Evolutionary conservation across 805 yeast species (phyloP).

Genomic region (Ogataea minuta): DNA sequence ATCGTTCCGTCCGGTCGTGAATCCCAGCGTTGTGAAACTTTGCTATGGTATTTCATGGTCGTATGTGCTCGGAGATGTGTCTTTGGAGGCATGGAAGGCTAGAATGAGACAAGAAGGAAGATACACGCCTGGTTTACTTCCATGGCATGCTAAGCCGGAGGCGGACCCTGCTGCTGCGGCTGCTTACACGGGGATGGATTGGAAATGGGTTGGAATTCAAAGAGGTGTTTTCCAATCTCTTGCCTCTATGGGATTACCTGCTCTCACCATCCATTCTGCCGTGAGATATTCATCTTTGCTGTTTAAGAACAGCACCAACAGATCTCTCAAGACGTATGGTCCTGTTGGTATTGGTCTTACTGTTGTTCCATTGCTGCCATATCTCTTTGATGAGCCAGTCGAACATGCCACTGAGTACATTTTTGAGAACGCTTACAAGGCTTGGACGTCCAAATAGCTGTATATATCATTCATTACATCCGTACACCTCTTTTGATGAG

Average conservation of each 20-base stretch:
- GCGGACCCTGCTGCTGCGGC: conserved; percentile 39
- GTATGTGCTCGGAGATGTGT: conserved; percentile 72
- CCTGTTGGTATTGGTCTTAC: conserved; percentile 79
- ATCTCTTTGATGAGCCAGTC: conserved; percentile 78
- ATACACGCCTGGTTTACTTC: conserved; percentile 56
- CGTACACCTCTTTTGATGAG: too few relatives aligned
- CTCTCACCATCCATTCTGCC: conserved; percentile 75
- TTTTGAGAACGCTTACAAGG: conserved; percentile 51
- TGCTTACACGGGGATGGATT: conserved; percentile 49
- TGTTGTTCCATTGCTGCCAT: conserved; percentile 75
- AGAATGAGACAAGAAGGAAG: conserved; percentile 64
- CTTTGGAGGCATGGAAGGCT: conserved; percentile 70
- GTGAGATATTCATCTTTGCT: conserved; percentile 67
- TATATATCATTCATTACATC: conserved; percentile 1
- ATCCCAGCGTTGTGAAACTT: conserved; percentile 57
- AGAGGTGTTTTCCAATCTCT: conserved; percentile 78
- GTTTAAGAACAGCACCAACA: conserved; percentile 54
- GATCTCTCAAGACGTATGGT: conserved; percentile 56
- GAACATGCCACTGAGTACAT: conserved; percentile 63
- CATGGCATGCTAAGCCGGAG: conserved; percentile 60
- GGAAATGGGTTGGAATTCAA: conserved; percentile 62
- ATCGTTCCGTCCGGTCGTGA: conserved; percentile 79
- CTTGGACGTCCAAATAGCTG: conserved; percentile 1
- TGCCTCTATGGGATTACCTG: conserved; percentile 86
- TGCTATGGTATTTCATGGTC: conserved; percentile 79